These are phyloP conservation scores for Fraxinus albicans DNA, from an alignment of 305 asterid genomes.

Conservation along the genomic window DNA sequence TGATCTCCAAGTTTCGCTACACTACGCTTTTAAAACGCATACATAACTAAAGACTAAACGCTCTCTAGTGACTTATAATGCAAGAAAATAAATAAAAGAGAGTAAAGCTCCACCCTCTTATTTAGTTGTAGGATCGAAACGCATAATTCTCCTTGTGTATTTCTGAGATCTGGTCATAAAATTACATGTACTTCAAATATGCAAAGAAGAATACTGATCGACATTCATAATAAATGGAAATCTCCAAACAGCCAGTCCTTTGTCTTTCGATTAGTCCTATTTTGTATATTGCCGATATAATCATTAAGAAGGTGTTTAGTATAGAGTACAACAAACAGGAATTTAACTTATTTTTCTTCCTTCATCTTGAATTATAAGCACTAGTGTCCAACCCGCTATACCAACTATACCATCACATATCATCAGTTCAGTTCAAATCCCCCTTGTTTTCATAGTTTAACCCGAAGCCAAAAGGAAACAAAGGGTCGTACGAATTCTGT, in stretches of 20 bases:
- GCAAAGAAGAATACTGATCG: not conserved
- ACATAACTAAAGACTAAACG: not conserved
- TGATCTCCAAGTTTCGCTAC: too few species aligned
- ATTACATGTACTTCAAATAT: not conserved
- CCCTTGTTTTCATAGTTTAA: conserved; percentile 33
- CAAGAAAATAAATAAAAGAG: not conserved
- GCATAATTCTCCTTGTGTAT: not conserved
- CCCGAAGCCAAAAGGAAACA: conserved; percentile 74
- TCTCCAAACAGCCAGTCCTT: not conserved
- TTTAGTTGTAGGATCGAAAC: not conserved
- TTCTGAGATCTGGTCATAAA: not conserved
- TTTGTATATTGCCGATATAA: not conserved
- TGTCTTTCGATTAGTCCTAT: not conserved
- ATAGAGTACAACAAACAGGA: not conserved
- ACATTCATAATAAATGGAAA: not conserved
- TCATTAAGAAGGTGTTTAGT: not conserved
- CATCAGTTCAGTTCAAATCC: not conserved
- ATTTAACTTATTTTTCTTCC: not conserved
- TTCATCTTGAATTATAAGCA: not conserved
- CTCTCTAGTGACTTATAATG: not conserved
- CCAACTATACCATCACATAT: not conserved
- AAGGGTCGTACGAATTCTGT: conserved; percentile 47
- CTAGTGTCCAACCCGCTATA: not conserved
- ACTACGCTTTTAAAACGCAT: too few species aligned
- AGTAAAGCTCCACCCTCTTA: not conserved